phyloP scores from a whole-genome alignment of 352 stramenopile species.

The Aphanomyces stellatus region DNA sequence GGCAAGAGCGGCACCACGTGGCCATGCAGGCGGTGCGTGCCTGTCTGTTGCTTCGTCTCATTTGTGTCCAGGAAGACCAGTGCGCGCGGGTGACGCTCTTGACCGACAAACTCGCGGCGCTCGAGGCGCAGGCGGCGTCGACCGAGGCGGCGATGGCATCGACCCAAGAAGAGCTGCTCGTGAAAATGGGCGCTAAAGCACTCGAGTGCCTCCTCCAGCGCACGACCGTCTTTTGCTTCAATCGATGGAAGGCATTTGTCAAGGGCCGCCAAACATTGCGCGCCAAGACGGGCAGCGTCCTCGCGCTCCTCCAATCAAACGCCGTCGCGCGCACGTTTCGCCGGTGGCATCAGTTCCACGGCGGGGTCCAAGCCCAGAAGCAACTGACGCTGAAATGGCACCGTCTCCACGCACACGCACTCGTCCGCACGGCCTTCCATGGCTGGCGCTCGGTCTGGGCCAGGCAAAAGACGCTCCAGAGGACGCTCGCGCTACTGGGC shows the following conservation, averaged over 20 bases:
- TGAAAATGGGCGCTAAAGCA: background rate
- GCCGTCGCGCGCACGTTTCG: background rate
- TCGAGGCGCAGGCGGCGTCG: too few relatives aligned
- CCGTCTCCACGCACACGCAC: background rate
- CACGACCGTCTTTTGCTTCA: slow-evolving; percentile 14
- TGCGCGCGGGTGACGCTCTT: too few relatives aligned
- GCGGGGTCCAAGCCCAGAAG: background rate
- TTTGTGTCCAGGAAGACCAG: too few relatives aligned
- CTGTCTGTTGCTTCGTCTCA: too few relatives aligned
- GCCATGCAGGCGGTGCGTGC: background rate
- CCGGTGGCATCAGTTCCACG: slow-evolving; percentile 4
- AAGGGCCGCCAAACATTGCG: background rate
- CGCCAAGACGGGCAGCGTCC: background rate
- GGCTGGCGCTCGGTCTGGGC: background rate
- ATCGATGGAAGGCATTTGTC: slow-evolving; percentile 17
- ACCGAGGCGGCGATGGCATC: background rate
- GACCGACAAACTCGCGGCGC: too few relatives aligned
- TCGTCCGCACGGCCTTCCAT: background rate
- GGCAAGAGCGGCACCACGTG: background rate
- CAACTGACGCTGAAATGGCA: background rate
- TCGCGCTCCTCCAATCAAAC: slow-evolving; percentile 5
- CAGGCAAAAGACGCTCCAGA: background rate
- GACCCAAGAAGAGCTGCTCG: background rate
- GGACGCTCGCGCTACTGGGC: background rate
- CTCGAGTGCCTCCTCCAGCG: slow-evolving; percentile 7